Percentiles rank a stretch among this genome's conserved stretches.
Conservation (phyloP, 192 early-diverging fungal species). For the Entomortierella parvispora region DNA sequence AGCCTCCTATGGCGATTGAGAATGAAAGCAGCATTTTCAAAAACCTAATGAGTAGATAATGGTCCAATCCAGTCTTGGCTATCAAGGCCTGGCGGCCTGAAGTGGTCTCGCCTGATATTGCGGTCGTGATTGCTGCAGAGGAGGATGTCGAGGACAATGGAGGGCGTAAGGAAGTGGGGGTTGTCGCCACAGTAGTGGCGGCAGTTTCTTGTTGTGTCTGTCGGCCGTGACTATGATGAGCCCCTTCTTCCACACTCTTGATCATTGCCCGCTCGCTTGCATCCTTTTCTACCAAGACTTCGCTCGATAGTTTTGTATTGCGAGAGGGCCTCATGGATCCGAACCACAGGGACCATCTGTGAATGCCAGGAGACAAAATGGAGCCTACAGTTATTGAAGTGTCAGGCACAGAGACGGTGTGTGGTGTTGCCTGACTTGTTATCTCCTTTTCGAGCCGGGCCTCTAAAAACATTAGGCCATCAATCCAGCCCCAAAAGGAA, state of each 20-base stretch:
- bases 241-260: too few species aligned
- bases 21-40: slow-evolving; percentile 19
- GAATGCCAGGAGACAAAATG: too few species aligned
- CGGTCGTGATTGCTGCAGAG: neutral
- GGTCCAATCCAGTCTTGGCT: slow-evolving; percentile 25
- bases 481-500: slow-evolving; percentile 12
- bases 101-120: neutral
- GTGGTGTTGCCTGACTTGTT: neutral
- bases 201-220: neutral
- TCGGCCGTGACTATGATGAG: neutral
- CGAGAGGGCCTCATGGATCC: too few species aligned
- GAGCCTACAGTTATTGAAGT: neutral
- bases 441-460: neutral
- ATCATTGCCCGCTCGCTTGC: neutral
- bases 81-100: slow-evolving; percentile 4
- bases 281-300: slow-evolving; percentile 1
- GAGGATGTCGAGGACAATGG: neutral
- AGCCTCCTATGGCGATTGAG: neutral
- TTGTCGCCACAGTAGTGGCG: neutral
- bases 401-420: too few species aligned
- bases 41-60: slow-evolving; percentile 28
- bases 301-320: neutral
- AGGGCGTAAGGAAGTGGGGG: neutral
- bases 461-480: slow-evolving; percentile 13
- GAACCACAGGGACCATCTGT: too few species aligned